Conservation (phyloP, 2,329 filamentous ascomycete genomes). For the Helicocarpus griseus region DNA sequence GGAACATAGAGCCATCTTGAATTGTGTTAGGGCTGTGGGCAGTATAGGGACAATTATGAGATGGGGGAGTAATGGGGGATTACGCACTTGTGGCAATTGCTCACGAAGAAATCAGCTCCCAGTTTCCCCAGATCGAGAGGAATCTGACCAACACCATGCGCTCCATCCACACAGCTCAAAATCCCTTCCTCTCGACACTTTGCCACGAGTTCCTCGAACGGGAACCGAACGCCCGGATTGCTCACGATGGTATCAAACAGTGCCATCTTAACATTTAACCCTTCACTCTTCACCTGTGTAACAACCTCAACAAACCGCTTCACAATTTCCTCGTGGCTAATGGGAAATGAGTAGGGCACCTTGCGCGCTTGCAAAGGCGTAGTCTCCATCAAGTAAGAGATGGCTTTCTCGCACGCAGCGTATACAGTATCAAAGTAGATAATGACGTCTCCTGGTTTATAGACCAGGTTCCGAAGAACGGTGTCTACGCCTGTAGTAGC, state of each 20-base stretch:
- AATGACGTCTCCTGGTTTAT: conserved; percentile 59
- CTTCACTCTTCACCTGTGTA: conserved; percentile 40
- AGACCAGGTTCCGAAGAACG: conserved; percentile 65
- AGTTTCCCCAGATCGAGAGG: conserved; percentile 55
- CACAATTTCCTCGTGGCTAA: conserved; percentile 59
- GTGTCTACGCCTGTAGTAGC: conserved; percentile 64
- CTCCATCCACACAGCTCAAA: conserved; percentile 69
- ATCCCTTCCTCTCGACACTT: conserved; percentile 59
- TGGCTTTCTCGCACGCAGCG: conserved; percentile 62
- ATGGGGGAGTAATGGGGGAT: not conserved
- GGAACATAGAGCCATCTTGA: conserved; percentile 69
- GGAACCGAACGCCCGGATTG: conserved; percentile 67
- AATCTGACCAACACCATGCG: conserved; percentile 76
- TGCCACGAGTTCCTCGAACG: conserved; percentile 58
- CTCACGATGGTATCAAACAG: conserved; percentile 75
- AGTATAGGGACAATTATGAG: no score
- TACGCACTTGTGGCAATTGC: conserved; percentile 66
- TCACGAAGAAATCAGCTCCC: conserved; percentile 77
- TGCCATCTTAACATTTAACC: conserved; percentile 56
- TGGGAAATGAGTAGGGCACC: conserved; percentile 58
- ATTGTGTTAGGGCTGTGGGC: conserved; percentile 6
- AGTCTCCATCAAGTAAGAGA: conserved; percentile 64
- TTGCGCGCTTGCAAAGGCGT: conserved; percentile 41
- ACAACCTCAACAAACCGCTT: conserved; percentile 52
- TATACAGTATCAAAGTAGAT: conserved; percentile 73